phyloP scores from a whole-genome alignment of 2,329 filamentous ascomycete genomes.

The Albifimbria verrucaria region DNA sequence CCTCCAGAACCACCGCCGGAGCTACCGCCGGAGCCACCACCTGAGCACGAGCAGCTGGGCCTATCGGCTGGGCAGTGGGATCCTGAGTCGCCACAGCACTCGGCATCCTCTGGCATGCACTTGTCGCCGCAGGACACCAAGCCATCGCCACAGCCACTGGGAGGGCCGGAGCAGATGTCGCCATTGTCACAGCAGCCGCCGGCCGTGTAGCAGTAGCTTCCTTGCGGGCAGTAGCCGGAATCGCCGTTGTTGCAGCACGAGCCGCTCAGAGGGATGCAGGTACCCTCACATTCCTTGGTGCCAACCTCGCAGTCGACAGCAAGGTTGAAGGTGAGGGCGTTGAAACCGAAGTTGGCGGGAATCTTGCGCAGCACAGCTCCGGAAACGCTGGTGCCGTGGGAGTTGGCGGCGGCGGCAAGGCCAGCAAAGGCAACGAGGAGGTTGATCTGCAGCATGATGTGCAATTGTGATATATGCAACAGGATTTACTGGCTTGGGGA shows the following conservation, averaged over 20 bases:
- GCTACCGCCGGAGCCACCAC: constrained; percentile 8
- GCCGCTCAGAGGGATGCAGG: constrained; percentile 25
- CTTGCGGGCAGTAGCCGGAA: constrained; percentile 29
- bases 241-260: constrained; percentile 25
- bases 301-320: constrained; percentile 15
- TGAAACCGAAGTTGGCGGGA: constrained; percentile 13
- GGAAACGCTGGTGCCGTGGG: background rate
- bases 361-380: background rate
- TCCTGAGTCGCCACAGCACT: constrained; percentile 23
- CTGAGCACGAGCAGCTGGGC: constrained; percentile 18
- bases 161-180: constrained; percentile 24
- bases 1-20: no score
- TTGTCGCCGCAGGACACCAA: constrained; percentile 20
- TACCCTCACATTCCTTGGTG: constrained; percentile 22
- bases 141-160: constrained; percentile 19
- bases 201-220: no score
- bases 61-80: constrained; percentile 28
- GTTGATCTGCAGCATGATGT: constrained; percentile 20
- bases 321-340: constrained; percentile 14
- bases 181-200: constrained; percentile 23
- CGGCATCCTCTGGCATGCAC: constrained; percentile 27
- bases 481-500: no score
- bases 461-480: background rate
- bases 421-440: constrained; percentile 22
- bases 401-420: constrained; percentile 16